Conservation (phyloP, 768 basidiomycete species). For the Piloderma croceum region DNA sequence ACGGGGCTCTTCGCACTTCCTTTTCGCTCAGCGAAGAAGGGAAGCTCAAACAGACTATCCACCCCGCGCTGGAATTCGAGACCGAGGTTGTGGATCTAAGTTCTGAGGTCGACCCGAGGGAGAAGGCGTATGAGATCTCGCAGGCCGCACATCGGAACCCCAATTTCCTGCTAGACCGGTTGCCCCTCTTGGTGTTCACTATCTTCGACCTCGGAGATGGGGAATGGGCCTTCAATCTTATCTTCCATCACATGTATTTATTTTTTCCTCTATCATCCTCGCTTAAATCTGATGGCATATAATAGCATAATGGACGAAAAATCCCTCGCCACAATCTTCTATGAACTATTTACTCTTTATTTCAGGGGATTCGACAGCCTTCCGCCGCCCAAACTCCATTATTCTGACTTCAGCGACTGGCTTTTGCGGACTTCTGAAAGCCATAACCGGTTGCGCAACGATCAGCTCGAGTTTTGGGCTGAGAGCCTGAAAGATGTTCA, state of each 20-base stretch:
- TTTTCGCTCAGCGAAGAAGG: slow-evolving; percentile 27
- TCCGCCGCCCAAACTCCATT: no score
- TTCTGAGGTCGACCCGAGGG: slow-evolving; percentile 16
- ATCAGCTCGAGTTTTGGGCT: no score
- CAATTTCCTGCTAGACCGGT: slow-evolving; percentile 20
- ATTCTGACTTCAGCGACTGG: no score
- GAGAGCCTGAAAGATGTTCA: no score
- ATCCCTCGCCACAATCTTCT: slow-evolving; percentile 19
- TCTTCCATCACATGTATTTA: slow-evolving; percentile 29
- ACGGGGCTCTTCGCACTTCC: slow-evolving; percentile 24
- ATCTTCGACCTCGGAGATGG: slow-evolving; percentile 20
- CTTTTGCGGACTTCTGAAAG: no score
- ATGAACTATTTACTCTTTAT: no score
- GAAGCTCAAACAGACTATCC: slow-evolving; percentile 25
- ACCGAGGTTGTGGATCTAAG: slow-evolving; percentile 22
- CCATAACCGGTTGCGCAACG: no score
- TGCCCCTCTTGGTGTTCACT: slow-evolving; percentile 20
- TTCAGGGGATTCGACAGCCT: no score
- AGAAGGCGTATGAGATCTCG: slow-evolving; percentile 27
- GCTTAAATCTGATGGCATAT: no score
- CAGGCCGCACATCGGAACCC: slow-evolving; percentile 15
- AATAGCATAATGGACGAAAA: slow-evolving; percentile 26
- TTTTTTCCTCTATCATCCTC: no score
- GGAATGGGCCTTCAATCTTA: slow-evolving; percentile 24
- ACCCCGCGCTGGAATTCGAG: slow-evolving; percentile 22